Evolutionary conservation across 441 rosid species (phyloP).

Genomic region (Gossypium schwendimanii): DNA sequence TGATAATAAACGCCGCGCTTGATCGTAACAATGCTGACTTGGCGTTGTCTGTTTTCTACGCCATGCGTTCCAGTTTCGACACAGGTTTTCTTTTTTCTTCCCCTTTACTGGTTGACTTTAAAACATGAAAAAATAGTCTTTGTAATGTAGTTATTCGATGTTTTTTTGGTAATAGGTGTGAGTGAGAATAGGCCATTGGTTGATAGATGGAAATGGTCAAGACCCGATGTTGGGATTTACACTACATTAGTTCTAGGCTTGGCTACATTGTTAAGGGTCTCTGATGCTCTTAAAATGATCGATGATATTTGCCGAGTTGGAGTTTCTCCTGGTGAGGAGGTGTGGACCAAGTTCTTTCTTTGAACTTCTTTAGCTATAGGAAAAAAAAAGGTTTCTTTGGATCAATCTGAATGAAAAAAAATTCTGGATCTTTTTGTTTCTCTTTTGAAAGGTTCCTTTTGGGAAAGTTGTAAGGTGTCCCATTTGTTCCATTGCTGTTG

Average conservation of each 20-base stretch:
- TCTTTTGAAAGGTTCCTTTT: slow-evolving; percentile 64
- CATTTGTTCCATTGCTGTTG: slow-evolving; percentile 66
- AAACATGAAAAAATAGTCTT: background rate
- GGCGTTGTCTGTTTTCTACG: slow-evolving; percentile 70
- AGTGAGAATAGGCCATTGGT: slow-evolving; percentile 40
- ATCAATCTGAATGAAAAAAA: background rate
- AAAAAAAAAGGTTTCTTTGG: background rate
- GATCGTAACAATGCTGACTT: slow-evolving; percentile 60
- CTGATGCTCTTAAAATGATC: slow-evolving; percentile 71
- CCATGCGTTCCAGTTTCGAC: slow-evolving; percentile 82
- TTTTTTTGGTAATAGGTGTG: slow-evolving; percentile 27
- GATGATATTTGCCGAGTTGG: slow-evolving; percentile 72
- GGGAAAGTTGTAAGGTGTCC: slow-evolving; percentile 94
- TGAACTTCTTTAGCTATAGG: background rate
- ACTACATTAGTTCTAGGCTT: slow-evolving; percentile 56
- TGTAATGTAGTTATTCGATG: background rate
- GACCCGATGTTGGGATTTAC: slow-evolving; percentile 68
- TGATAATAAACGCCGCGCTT: slow-evolving; percentile 49
- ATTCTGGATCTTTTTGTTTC: background rate
- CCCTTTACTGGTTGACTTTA: background rate
- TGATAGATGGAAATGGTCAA: slow-evolving; percentile 82
- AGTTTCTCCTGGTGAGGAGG: slow-evolving; percentile 84
- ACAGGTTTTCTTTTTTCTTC: slow-evolving; percentile 31
- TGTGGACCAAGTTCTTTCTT: slow-evolving; percentile 8
- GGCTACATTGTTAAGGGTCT: slow-evolving; percentile 68